Base-by-base conservation (phyloP, 2,329 filamentous ascomycete species). In the Aspergillus sclerotialis region DNA sequence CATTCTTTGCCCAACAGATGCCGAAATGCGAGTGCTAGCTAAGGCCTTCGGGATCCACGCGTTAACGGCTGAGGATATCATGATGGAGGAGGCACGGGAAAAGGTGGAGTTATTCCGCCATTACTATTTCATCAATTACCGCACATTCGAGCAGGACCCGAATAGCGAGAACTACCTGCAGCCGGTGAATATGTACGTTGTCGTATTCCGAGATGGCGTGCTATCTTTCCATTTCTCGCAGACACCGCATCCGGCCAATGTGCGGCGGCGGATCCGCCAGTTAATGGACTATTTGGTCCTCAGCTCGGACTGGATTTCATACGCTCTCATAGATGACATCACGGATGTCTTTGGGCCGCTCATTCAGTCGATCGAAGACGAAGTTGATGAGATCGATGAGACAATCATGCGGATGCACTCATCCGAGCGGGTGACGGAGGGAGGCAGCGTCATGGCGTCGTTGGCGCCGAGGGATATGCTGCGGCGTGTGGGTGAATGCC, bases 121-220 rank as follows among this genome's bases (percentile, higher is more conserved):
- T 58, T 98, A 98, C 66, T 98, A 98, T 62, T 95, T 98, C 53
- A 86, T 98, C 65, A 96, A 94, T 60, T 98, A 98, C 61, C 84
- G 92, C 11, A 93, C 88, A 1, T 98, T 98, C 55, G 92, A 98
- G 57, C 92, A 96, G 59, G 92, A 98, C 55, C 78, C 80, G 40
- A 82, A 82, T 48, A 94, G 81, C 56, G 85, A 92, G 37, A 81
- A 93, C 54, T 94, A 93, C 57, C 73, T 98, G 29, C 87, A 96
- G 50, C 90, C 92, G 1, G 84, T 98, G 53, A 94, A 96, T 62
- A 87, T 98, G 75, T 98, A 96, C 53, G 84, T 95, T 23, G 83
- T 96, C 7, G 92, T 98, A 7, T 98, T 98, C 69, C 79, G 89
- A 9, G 88, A 96, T 58, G 92, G 92, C 15, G 84, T 98, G 7